Evolutionary conservation across 176 grass and related monocot genomes (phyloP), one percentile per base, ranked within the genome.

Genomic region (Rhipidocladum racemiflorum): DNA sequence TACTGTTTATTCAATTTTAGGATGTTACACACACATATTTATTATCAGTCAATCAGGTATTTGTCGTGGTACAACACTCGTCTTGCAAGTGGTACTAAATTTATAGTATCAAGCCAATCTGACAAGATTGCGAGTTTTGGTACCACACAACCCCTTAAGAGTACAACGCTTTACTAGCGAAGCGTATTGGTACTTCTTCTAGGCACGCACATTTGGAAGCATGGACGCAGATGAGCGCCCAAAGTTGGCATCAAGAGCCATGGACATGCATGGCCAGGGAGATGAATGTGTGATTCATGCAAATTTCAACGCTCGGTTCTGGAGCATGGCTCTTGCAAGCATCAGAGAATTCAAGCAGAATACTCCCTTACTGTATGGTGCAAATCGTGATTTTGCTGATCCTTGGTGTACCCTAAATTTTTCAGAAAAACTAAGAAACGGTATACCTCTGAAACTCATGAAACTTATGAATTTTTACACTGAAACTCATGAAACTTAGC

Each of bases 111-210:
- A 9, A 56, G 54, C 21, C 54, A 21, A 23, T 23, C 21, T 2
- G 20, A 56, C 20, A 56, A 56, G 7, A 56, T 56, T 4, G n/a
- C 9, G 3, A 9, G 21, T 8, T 56, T 56, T 0, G 54, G 54
- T 10, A 56, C 20, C 7, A 3, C 54, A 0, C 54, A 9, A 11
- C 21, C 54, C 9, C 54, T 56, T 17, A 24, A 32, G 9, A 7
- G 7, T 56, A 11, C 7, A 23, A 3, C 3, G 3, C 0, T 56
- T n/a, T 56, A 3, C 54, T 23, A 21, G 20, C 23, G 54, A 56
- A 23, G 54, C 30, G 30, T 32, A 32, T 32, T 32, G 30, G 30
- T 87, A 61, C 9, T 75, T 75, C 46, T 87, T 87, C 30, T 46
- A 67, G 59, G 43, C 45, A 2, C 68, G 21, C 16, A 7, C 57